Base-by-base conservation (phyloP, 1,284 basidiomycete genomes). In the Fomitopsis betulina region DNA sequence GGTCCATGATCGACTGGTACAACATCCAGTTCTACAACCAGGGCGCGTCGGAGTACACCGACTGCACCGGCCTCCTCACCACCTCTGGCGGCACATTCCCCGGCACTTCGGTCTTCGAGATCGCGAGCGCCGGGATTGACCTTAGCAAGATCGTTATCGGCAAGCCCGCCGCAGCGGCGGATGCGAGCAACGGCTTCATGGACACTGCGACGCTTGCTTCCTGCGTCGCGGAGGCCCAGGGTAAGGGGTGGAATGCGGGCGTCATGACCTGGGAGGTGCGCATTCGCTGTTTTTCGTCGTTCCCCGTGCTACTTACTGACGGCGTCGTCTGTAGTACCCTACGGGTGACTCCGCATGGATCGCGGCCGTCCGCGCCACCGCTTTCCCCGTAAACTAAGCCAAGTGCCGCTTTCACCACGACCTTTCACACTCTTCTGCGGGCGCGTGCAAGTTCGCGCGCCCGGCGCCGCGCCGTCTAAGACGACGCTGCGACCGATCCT, bases 11-110 rank as follows among this genome's bases (percentile, higher is more conserved):
- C 57, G 73, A 75, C 58, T 75, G 73, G 78, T 81, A 80, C 64
- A 81, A 80, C 53, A 67, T 81, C 37, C 78, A 80, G 78, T 86
- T 86, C 71, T 86, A 87, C 68, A 86, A 64, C 63, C 85, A 85
- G 78, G 83, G 83, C 25, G 68, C 73, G 12, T 71, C 68, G 45
- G 82, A 84, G 68, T 86, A 86, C 70, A 83, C 81, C 32, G 83
- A 79, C 54, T 87, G 83, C 69, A 67, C 65, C 56, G 73, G 73
- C 40, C 79, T 87, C 51, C 76, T 87, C 53, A 82, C 75, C 53
- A 70, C 74, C 13, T 83, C 83, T 2, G 79, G 79, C 27, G 73
- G 69, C 63, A 72, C 73, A 19, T 86, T 77, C 76, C 84, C 84
- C 7, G 50, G 76, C 57, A 74, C 75, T 0, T 68, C 75, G 0